A percentile compares a stretch with the other conserved stretches of the same genome.
Conservation (phyloP, 2,329 filamentous ascomycete genomes). For the Aspergillus spinulosporus region DNA sequence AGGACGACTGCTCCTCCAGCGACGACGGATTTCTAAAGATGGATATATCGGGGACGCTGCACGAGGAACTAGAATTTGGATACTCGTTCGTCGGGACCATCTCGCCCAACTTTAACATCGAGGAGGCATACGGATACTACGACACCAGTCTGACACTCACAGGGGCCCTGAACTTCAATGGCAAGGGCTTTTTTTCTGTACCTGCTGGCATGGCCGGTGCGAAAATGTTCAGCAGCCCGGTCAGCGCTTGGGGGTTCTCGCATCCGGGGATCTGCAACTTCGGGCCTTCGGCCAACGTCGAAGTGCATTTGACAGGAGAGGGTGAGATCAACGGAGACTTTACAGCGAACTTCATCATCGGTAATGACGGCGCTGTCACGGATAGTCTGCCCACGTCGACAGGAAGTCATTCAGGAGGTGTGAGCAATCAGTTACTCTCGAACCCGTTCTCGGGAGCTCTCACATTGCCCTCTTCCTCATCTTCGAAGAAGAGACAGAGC, state of each 20-base stretch:
- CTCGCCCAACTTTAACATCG: neutral
- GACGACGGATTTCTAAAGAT: constrained; percentile 4
- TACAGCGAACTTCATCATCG: neutral
- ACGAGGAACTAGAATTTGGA: neutral
- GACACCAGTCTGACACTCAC: neutral
- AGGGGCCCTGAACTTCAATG: neutral
- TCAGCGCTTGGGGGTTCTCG: neutral
- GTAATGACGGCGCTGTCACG: neutral
- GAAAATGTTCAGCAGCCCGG: neutral
- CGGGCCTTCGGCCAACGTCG: neutral
- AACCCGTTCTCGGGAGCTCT: neutral
- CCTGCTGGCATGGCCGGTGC: neutral
- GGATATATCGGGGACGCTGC: neutral
- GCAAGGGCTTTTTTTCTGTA: too few species aligned
- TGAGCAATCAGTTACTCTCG: neutral
- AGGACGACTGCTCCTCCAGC: constrained; percentile 4
- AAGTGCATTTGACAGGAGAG: neutral
- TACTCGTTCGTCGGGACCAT: neutral
- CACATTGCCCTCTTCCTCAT: constrained; percentile 4
- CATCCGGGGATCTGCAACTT: neutral
- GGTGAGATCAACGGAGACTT: neutral
- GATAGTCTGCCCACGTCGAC: neutral
- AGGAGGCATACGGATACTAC: neutral
- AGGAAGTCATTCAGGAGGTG: neutral
- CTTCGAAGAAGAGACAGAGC: constrained; percentile 3